Base-by-base conservation (phyloP, 345 rosid species). In the Pistacia vera region DNA sequence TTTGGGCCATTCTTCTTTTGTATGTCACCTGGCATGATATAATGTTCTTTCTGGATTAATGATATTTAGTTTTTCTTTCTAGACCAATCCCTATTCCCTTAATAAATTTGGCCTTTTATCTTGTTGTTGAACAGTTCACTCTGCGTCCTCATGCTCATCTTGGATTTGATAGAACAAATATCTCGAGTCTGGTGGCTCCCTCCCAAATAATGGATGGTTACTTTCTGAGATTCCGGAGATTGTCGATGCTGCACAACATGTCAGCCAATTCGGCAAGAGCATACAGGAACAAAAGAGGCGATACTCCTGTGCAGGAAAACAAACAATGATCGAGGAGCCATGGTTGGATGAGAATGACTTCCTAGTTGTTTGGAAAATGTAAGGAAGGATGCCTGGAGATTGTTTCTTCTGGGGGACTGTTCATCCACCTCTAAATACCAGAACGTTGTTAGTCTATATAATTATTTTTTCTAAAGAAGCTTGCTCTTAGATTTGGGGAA, bases 401-500 rank as follows among this genome's bases (percentile, higher is more conserved):
- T 73, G 94, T 91, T 91, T 55, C 90, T 95, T 83, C 75, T 93
- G 71, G 71, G 99, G 99, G 58, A 95, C 99, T 8, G 99, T 63
- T 95, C 99, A 8, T 93, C 97, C n/a, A 82, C 99, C 99, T 95
- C 99, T 48, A 95, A 95, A 83, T 93, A 93, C 75, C 83, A 98
- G 63, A 95, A 93, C 64, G 99, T 95, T 63, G 99, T 95, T 63
- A 95, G 86, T 83, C 99, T 7, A 79, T 93, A 54, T 88, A 84
- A 89, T 93, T 85, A 86, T 95, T 57, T 95, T 88, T 74, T 84
- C 91, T 44, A 88, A 83, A 75, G 98, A 49, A 85, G 98, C 76
- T 75, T 95, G 80, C 90, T 95, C 63, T 82, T 93, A 71, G 98
- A 95, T 75, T 95, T 51, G 97, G 99, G 10, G 99, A 95, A 90